Conservation (phyloP, 345 rosid species). For the Populus pruinosa region DNA sequence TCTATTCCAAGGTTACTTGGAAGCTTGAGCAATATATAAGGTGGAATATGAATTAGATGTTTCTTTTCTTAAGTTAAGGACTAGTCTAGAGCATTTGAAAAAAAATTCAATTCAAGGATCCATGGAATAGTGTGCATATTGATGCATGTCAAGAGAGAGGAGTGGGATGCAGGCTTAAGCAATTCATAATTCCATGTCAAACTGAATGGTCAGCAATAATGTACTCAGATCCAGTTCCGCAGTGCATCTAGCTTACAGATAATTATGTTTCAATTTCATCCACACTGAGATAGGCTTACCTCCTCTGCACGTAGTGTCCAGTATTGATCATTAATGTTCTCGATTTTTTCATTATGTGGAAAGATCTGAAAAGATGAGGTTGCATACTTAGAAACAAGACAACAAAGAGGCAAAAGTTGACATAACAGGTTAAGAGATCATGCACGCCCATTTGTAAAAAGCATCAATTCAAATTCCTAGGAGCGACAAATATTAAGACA, state of each 20-base stretch:
- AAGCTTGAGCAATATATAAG: not conserved
- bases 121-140: not conserved
- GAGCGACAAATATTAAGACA: not conserved
- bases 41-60: not conserved
- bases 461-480: not conserved
- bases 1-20: not conserved
- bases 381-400: constrained; percentile 8
- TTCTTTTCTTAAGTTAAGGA: not conserved
- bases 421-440: not conserved
- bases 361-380: constrained; percentile 28
- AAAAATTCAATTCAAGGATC: not conserved
- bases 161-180: not conserved
- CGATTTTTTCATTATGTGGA: constrained; percentile 32
- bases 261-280: not conserved
- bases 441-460: not conserved
- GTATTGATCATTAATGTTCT: constrained; percentile 87
- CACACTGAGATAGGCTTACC: constrained; percentile 35
- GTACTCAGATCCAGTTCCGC: not conserved
- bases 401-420: not conserved
- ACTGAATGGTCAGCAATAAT: not conserved
- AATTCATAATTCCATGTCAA: not conserved
- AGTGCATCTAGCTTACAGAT: not conserved
- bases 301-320: constrained; percentile 99
- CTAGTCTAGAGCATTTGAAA: not conserved
- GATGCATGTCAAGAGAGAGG: not conserved